These are phyloP conservation scores for Talaromyces proteolyticus DNA, from an alignment of 495 filamentous ascomycete species.

Conservation along the genomic window DNA sequence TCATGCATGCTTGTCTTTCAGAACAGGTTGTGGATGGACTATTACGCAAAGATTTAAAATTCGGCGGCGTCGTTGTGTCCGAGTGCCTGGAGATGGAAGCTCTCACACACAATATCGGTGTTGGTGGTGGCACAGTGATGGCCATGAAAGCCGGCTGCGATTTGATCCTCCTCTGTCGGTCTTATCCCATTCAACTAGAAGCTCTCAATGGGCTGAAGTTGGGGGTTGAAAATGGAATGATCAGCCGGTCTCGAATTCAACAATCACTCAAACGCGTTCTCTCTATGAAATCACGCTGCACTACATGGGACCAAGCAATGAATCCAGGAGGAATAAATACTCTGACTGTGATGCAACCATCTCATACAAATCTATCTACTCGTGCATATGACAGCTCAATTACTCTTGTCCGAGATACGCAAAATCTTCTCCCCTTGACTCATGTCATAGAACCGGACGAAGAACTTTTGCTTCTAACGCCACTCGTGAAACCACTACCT, in stretches of 20 bases:
- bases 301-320: slow-evolving; percentile 77
- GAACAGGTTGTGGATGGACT: slow-evolving; percentile 87
- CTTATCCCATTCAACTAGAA: slow-evolving; percentile 80
- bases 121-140: slow-evolving; percentile 91
- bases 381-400: slow-evolving; percentile 83
- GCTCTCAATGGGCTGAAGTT: slow-evolving; percentile 79
- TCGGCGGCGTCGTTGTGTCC: slow-evolving; percentile 85
- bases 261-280: slow-evolving; percentile 70
- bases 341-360: slow-evolving; percentile 71
- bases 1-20: slow-evolving; percentile 87
- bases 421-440: slow-evolving; percentile 69
- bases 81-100: slow-evolving; percentile 96
- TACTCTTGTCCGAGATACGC: slow-evolving; percentile 77
- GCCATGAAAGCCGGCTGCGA: slow-evolving; percentile 90
- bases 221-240: slow-evolving; percentile 78
- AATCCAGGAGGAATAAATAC: slow-evolving; percentile 67
- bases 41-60: slow-evolving; percentile 73
- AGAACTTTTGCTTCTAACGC: slow-evolving; percentile 76
- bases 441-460: slow-evolving; percentile 74
- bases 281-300: slow-evolving; percentile 67
- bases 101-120: slow-evolving; percentile 81
- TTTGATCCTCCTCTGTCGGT: slow-evolving; percentile 75
- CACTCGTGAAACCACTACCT: slow-evolving; percentile 78
- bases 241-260: slow-evolving; percentile 67
- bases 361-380: slow-evolving; percentile 70